A percentile compares a stretch with the other conserved stretches of the same genome.
These are phyloP conservation scores for Clonostachys byssicola DNA, from an alignment of 2,329 filamentous ascomycete genomes.

Conservation along the genomic window DNA sequence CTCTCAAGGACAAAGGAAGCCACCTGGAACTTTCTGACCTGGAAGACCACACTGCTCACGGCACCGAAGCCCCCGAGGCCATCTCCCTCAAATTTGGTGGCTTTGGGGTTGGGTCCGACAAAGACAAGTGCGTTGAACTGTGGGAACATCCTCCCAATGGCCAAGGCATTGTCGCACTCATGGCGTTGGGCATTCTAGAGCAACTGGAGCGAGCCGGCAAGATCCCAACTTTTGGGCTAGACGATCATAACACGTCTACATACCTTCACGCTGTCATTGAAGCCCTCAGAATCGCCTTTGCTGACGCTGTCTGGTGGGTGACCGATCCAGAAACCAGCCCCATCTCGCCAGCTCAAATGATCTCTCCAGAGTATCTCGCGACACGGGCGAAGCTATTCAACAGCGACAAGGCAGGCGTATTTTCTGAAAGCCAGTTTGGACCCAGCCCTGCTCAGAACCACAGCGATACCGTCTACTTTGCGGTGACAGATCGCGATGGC, in stretches of 20 bases:
- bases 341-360: constrained; percentile 68
- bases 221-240: constrained; percentile 64
- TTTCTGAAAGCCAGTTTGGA: constrained; percentile 60
- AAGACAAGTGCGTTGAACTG: constrained; percentile 61
- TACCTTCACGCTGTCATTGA: constrained; percentile 89
- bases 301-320: constrained; percentile 87
- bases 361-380: constrained; percentile 69
- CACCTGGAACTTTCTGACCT: constrained; percentile 78
- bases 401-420: constrained; percentile 48
- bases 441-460: constrained; percentile 59
- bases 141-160: constrained; percentile 98
- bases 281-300: constrained; percentile 81
- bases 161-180: constrained; percentile 90
- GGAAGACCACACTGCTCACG: constrained; percentile 60
- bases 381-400: constrained; percentile 59
- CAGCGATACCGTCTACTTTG: constrained; percentile 88
- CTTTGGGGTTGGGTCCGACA: constrained; percentile 35
- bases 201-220: constrained; percentile 72
- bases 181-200: constrained; percentile 89
- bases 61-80: constrained; percentile 75
- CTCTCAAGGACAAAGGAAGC: constrained; percentile 71
- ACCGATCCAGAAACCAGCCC: constrained; percentile 70
- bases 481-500: constrained; percentile 73
- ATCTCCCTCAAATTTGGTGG: constrained; percentile 78
- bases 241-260: constrained; percentile 75